Evolutionary conservation across 2,329 filamentous ascomycete genomes (phyloP), one percentile per base, ranked within the genome.

Genomic region (Lasiodiplodia citricola): DNA sequence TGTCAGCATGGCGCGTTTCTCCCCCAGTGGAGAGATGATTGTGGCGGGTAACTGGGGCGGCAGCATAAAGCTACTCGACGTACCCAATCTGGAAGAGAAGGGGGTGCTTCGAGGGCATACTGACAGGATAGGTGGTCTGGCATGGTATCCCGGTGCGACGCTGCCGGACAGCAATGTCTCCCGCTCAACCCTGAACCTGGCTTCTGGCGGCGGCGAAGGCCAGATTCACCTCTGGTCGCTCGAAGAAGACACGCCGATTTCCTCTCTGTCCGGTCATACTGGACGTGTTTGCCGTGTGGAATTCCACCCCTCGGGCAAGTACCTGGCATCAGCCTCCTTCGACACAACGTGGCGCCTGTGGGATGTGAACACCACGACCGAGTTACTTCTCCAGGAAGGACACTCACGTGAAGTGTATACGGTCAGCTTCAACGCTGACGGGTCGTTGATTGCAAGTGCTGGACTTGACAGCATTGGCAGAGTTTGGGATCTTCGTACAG

Each of bases 261-360:
- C 92, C 0, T 96, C 92, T 0, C 84, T 98, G 0, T 87, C 90
- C 28, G 96, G 95, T 0, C 96, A 99, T 76, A 90, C 88, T 4
- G 92, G 92, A 66, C 90, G 96, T 70, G 94, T 99, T 10, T 97
- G 94, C 74, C 89, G 95, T 68, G 91, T 97, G 14, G 96, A 97
- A 69, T 97, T 98, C 76, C 96, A 99, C 73, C 96, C 96, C 0
- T 97, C 93, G 0, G 95, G 95, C 3, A 87, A 87, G 70, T 98
- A 95, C 75, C 84, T 98, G 6, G 96, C 95, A 5, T 97, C 94
- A 0, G 96, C 96, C 7, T 97, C 94, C 0, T 96, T 96, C 75
- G 96, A 99, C 77, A 97, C 94, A 2, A 97, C 96, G 0, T 99
- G 96, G 96, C 89, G 95, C 55, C 84, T 99, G 41, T 99, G 96